Conservation (phyloP, 2,329 filamentous ascomycete genomes). For the Curvularia lunata region DNA sequence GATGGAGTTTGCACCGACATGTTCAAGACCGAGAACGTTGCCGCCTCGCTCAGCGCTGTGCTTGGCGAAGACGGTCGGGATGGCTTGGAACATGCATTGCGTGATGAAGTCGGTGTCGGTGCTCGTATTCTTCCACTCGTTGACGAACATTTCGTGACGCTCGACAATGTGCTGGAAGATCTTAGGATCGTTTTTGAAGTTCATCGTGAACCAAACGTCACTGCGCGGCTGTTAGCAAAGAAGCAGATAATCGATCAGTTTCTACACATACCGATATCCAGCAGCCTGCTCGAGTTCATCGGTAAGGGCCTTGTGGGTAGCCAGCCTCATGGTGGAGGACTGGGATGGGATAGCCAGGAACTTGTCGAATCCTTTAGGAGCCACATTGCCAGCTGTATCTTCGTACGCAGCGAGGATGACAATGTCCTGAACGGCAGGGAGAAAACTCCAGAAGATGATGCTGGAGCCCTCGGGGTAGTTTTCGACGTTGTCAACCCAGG, state of each 20-base stretch:
- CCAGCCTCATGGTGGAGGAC: constrained; percentile 27
- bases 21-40: constrained; percentile 36
- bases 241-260: not conserved
- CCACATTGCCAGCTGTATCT: constrained; percentile 28
- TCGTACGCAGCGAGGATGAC: constrained; percentile 31
- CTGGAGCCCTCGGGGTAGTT: constrained; percentile 32
- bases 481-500: constrained; percentile 33
- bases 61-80: constrained; percentile 25
- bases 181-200: constrained; percentile 28
- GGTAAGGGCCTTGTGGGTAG: constrained; percentile 31
- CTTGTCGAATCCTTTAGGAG: constrained; percentile 28
- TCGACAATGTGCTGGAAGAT: constrained; percentile 31
- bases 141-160: constrained; percentile 27
- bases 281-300: constrained; percentile 33
- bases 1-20: constrained; percentile 24
- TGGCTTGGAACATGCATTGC: constrained; percentile 35
- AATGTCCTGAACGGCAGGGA: constrained; percentile 21
- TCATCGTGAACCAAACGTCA: constrained; percentile 35
- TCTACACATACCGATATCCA: constrained; percentile 28
- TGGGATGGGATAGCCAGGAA: constrained; percentile 28
- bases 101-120: constrained; percentile 30
- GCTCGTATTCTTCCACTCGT: constrained; percentile 21
- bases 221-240: constrained; percentile 16
- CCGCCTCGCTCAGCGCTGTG: constrained; percentile 31
- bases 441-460: constrained; percentile 35